These are phyloP conservation scores for Bretschneidera sinensis DNA, from an alignment of 345 rosid species.

Conservation along the genomic window DNA sequence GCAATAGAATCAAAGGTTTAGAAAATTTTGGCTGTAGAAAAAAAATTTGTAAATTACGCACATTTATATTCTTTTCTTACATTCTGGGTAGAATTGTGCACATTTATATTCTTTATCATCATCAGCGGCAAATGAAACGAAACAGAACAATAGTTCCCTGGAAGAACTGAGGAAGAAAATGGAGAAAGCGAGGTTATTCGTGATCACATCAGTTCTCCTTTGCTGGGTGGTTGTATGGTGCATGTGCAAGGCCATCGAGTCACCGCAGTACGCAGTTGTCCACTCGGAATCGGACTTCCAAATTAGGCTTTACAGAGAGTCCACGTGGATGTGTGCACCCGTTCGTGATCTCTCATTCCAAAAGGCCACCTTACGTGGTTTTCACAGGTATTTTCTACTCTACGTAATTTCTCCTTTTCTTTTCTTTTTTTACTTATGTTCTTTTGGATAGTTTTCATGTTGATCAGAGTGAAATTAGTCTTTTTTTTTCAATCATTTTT, in stretches of 20 bases:
- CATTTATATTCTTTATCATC: no score
- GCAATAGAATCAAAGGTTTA: no score
- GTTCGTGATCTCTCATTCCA: conserved; percentile 40
- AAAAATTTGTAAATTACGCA: no score
- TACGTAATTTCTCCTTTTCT: not conserved
- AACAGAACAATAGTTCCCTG: no score
- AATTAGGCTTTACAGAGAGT: conserved; percentile 42
- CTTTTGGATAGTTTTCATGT: not conserved
- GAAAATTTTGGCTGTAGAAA: no score
- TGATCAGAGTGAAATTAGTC: no score
- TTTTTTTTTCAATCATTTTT: no score
- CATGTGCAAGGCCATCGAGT: conserved; percentile 31
- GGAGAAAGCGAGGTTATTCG: conserved; percentile 25
- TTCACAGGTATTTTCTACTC: conserved; percentile 38
- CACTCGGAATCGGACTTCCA: conserved; percentile 59
- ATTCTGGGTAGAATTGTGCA: no score
- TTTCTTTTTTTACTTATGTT: no score
- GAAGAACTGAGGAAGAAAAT: no score
- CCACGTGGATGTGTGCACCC: conserved; percentile 58
- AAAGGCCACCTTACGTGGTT: conserved; percentile 53
- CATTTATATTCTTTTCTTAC: no score
- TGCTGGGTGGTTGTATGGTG: conserved; percentile 1
- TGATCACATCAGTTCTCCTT: conserved; percentile 11
- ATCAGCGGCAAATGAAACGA: no score
- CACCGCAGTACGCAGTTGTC: conserved; percentile 48